Evolutionary conservation across 192 early-diverging fungal genomes (phyloP), one percentile per base, ranked within the genome.

Genomic region (Entomortierella beljakovae): DNA sequence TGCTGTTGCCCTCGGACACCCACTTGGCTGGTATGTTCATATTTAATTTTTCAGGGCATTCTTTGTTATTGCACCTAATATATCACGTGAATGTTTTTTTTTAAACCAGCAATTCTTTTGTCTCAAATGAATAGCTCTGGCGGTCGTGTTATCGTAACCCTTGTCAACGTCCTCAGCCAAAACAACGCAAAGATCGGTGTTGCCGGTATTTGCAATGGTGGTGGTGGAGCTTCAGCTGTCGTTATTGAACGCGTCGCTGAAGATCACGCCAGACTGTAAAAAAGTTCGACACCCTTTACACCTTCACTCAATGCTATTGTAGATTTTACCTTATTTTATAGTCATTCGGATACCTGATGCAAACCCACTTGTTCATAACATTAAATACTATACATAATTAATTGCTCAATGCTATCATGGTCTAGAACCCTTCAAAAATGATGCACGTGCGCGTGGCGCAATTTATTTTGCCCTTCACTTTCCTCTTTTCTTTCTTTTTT

Each of bases 121-220:
- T 15, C 20, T 46, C 15, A 11, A 11, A 10, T 10, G 4, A 15
- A 53, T 55, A 74, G 75, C 85, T 94, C 93, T 20, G 98, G 97
- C 55, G 94, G 95, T 29, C 88, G 96, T 56, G 91, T 99, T 50
- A 87, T 98, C 61, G 90, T 90, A 26, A 94, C 96, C 3, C 76
- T 98, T 57, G 83, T 90, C 50, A 92, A 74, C 32, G 88, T 94
- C 20, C 86, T 99, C 51, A 82, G 90, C 32, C 88, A 91, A 57
- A 90, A 90, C 61, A 71, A 84, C 42, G 90, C 88, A 29, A 94
- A 93, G 83, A 90, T 94, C 61, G 97, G 96, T 57, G 89, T 87
- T 74, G 98, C 98, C 57, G 96, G 86, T 50, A 94, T 99, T 61
- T 99, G 97, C 87, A 99, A 99, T 72, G 97, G 97, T 64, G 95